These are phyloP conservation scores for Piloderma croceum DNA, from an alignment of 768 basidiomycete species.

Conservation along the genomic window DNA sequence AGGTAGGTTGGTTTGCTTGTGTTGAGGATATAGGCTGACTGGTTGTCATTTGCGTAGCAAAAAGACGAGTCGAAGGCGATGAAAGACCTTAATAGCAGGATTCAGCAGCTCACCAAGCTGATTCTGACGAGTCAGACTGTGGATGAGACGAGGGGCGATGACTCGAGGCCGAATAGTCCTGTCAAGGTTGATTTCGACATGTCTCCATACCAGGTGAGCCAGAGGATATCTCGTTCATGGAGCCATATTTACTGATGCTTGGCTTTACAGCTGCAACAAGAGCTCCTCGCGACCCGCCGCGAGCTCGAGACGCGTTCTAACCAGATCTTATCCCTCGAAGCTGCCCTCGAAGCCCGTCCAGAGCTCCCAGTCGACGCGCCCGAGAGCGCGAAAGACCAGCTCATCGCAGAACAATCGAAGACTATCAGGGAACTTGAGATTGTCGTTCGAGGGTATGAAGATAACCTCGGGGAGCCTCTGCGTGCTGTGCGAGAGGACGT, in stretches of 20 bases:
- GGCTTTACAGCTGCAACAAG: constrained; percentile 82
- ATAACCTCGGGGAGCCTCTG: constrained; percentile 65
- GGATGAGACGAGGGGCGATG: constrained; percentile 59
- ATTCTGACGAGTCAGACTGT: constrained; percentile 84
- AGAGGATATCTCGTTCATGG: background rate
- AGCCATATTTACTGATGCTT: constrained; percentile 1
- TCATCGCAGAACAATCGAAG: constrained; percentile 67
- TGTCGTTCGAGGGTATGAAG: constrained; percentile 64
- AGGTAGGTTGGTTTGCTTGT: constrained; percentile 28
- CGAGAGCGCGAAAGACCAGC: constrained; percentile 66
- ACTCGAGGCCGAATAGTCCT: constrained; percentile 76
- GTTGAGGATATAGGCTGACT: no score
- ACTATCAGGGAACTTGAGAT: constrained; percentile 77
- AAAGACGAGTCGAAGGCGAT: constrained; percentile 80
- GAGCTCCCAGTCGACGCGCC: constrained; percentile 59
- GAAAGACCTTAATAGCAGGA: constrained; percentile 74
- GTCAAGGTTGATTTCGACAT: constrained; percentile 87
- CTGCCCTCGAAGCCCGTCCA: constrained; percentile 66
- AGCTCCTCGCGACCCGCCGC: constrained; percentile 70
- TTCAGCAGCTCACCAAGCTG: constrained; percentile 77
- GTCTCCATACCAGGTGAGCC: constrained; percentile 72
- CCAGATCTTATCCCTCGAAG: constrained; percentile 81
- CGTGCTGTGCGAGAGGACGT: constrained; percentile 65
- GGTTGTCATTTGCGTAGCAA: constrained; percentile 62
- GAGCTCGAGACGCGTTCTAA: constrained; percentile 76